Percentiles rank a stretch among this genome's conserved stretches.
Conservation (phyloP, 2,329 filamentous ascomycete genomes). For the Delphinella strobiligena region DNA sequence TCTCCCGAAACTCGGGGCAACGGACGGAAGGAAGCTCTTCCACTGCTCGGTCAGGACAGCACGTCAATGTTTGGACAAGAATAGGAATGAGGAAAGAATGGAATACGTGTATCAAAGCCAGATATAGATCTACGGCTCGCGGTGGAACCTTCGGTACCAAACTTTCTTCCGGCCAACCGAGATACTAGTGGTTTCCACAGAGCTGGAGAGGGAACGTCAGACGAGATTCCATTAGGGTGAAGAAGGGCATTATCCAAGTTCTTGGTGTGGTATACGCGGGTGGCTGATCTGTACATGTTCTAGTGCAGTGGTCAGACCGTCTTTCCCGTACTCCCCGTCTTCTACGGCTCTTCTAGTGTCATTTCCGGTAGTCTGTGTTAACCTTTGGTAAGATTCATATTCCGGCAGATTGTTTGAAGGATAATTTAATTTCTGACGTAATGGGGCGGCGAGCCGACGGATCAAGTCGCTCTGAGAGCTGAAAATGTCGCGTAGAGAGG, state of each 20-base stretch:
- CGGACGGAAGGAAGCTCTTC: background rate
- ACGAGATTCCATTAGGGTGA: background rate
- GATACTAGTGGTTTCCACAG: background rate
- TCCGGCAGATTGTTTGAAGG: slow-evolving; percentile 6
- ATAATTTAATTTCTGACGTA: slow-evolving; percentile 4
- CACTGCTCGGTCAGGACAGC: too few species aligned
- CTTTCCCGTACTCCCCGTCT: slow-evolving; percentile 6
- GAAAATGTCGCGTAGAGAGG: background rate
- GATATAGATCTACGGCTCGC: background rate
- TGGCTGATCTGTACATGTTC: slow-evolving; percentile 1
- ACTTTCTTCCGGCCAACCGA: background rate
- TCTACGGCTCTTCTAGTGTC: slow-evolving; percentile 8
- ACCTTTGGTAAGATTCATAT: slow-evolving; percentile 2
- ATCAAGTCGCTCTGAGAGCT: background rate
- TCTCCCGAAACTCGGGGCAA: background rate
- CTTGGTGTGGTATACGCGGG: background rate
- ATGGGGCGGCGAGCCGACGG: background rate
- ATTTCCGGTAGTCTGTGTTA: slow-evolving; percentile 1
- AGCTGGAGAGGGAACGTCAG: background rate
- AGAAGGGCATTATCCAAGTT: background rate
- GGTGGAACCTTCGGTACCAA: background rate
- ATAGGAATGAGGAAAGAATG: too few species aligned
- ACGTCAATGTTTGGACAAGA: too few species aligned
- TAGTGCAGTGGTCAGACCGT: slow-evolving; percentile 4
- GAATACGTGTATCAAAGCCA: too few species aligned